Conservation (phyloP, 495 filamentous ascomycete species). For the Darksidea phi region DNA sequence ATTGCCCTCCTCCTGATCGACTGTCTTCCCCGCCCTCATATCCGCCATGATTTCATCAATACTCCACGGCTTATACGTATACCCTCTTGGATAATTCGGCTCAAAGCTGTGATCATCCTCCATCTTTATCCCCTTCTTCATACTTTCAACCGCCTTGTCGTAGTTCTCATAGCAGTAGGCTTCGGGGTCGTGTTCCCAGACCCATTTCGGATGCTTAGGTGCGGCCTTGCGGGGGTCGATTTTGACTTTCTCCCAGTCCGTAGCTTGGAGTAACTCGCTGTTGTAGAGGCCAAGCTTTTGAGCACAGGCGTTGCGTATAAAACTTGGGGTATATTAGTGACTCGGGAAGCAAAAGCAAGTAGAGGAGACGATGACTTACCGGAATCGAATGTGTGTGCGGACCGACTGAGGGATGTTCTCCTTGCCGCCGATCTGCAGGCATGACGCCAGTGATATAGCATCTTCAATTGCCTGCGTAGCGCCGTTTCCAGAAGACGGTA, state of each 20-base stretch:
- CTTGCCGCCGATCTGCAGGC: constrained; percentile 38
- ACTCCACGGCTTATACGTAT: constrained; percentile 31
- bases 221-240: constrained; percentile 59
- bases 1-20: constrained; percentile 39
- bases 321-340: constrained; percentile 44
- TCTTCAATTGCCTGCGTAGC: constrained; percentile 46
- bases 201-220: constrained; percentile 57
- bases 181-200: constrained; percentile 63
- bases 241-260: constrained; percentile 57
- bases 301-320: constrained; percentile 55
- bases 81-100: constrained; percentile 33
- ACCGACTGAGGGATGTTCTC: constrained; percentile 41
- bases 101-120: constrained; percentile 23
- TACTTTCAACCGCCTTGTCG: constrained; percentile 39
- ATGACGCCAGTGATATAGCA: constrained; percentile 40
- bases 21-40: constrained; percentile 40
- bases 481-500: constrained; percentile 42
- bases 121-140: constrained; percentile 27
- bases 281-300: constrained; percentile 56
- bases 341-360: not conserved
- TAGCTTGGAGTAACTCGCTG: constrained; percentile 56
- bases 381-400: constrained; percentile 47
- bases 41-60: constrained; percentile 33
- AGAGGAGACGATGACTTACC: constrained; percentile 9
- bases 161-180: constrained; percentile 57